phyloP scores from a whole-genome alignment of 2,329 filamentous ascomycete species.

The Emergomyces orientalis region DNA sequence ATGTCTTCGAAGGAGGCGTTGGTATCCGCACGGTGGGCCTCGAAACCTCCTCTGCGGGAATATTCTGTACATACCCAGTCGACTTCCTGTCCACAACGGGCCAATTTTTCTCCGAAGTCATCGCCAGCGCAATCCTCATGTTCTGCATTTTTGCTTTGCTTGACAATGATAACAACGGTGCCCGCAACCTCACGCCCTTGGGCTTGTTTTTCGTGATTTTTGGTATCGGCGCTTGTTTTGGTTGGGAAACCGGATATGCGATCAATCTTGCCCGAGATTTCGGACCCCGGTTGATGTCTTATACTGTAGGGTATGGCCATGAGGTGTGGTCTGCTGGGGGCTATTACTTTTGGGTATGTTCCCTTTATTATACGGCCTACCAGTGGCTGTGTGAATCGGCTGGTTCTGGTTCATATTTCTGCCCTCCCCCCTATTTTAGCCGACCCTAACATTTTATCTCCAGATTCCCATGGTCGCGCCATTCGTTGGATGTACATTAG shows the following conservation, averaged over 20 bases:
- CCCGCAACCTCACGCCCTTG: slow-evolving; percentile 50
- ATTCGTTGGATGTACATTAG: slow-evolving; percentile 55
- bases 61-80: slow-evolving; percentile 63
- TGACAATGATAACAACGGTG: slow-evolving; percentile 39
- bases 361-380: background rate
- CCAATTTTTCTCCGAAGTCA: slow-evolving; percentile 64
- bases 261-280: slow-evolving; percentile 67
- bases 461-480: slow-evolving; percentile 64
- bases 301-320: slow-evolving; percentile 57
- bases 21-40: slow-evolving; percentile 53
- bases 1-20: slow-evolving; percentile 51
- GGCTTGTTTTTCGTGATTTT: slow-evolving; percentile 64
- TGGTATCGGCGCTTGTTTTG: slow-evolving; percentile 62
- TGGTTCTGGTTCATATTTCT: background rate
- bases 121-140: slow-evolving; percentile 58
- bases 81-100: slow-evolving; percentile 53
- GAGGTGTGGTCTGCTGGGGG: slow-evolving; percentile 58
- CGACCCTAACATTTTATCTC: background rate
- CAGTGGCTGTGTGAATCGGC: slow-evolving; percentile 8
- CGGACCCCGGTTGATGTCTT: slow-evolving; percentile 57
- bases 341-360: slow-evolving; percentile 62
- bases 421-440: background rate
- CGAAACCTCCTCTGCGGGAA: slow-evolving; percentile 54
- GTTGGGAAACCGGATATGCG: slow-evolving; percentile 68
- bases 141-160: slow-evolving; percentile 63